Conservation (phyloP, 1,284 basidiomycete genomes). For the Austroboletus novae-zelandiae region DNA sequence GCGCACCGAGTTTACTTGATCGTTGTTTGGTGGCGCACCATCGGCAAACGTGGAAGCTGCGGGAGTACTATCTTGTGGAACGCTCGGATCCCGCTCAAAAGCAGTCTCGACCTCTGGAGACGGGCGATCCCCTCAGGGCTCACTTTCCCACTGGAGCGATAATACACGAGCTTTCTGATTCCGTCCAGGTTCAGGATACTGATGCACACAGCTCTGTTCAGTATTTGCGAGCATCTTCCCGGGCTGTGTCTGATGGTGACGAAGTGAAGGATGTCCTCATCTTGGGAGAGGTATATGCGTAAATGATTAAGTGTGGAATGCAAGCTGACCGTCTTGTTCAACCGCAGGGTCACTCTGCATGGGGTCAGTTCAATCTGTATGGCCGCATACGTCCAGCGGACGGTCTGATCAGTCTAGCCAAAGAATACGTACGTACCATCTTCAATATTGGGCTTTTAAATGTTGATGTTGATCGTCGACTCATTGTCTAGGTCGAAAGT, state of each 20-base stretch:
- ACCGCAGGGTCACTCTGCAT: slow-evolving; percentile 72
- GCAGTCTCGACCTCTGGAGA: slow-evolving; percentile 17
- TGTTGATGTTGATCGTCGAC: neutral
- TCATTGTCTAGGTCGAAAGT: slow-evolving; percentile 48
- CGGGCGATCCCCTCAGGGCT: slow-evolving; percentile 37
- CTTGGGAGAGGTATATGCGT: slow-evolving; percentile 57
- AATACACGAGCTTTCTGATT: slow-evolving; percentile 19
- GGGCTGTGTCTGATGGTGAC: neutral
- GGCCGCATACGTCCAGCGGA: slow-evolving; percentile 69
- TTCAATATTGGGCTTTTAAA: neutral
- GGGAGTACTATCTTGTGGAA: slow-evolving; percentile 60
- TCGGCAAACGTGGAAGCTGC: slow-evolving; percentile 74
- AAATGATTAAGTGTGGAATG: neutral
- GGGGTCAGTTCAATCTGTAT: slow-evolving; percentile 72
- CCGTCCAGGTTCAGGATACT: slow-evolving; percentile 20
- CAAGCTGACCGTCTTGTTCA: slow-evolving; percentile 4
- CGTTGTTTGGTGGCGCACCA: slow-evolving; percentile 62
- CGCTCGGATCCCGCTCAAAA: slow-evolving; percentile 16
- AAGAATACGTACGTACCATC: slow-evolving; percentile 60
- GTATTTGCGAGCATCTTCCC: slow-evolving; percentile 38
- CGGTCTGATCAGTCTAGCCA: slow-evolving; percentile 67
- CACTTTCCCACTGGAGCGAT: slow-evolving; percentile 23
- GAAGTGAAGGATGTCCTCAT: slow-evolving; percentile 55
- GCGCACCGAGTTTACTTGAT: slow-evolving; percentile 52
- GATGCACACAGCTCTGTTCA: slow-evolving; percentile 29